Percentiles rank a stretch among this genome's conserved stretches.
These are phyloP conservation scores for Lasiosphaeria miniovina DNA, from an alignment of 495 filamentous ascomycete species.

Conservation along the genomic window DNA sequence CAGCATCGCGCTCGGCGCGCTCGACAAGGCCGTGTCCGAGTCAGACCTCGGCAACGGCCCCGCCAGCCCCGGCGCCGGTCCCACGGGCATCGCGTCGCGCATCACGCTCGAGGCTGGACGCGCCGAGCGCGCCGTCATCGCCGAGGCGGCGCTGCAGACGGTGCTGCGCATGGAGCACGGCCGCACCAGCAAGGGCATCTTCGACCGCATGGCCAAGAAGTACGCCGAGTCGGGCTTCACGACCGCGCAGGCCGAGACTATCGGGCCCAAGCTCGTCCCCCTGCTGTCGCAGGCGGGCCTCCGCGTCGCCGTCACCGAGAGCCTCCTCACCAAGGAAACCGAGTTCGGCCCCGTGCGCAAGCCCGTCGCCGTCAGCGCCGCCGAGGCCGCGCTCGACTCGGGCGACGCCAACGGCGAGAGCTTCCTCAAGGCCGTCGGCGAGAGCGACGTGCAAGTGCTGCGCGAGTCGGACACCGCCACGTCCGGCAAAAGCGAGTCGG, in stretches of 20 bases:
- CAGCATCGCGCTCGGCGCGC: constrained; percentile 21
- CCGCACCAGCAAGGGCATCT: constrained; percentile 7
- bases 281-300: constrained; percentile 18
- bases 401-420: background rate
- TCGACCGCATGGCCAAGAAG: constrained; percentile 9
- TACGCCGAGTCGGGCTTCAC: constrained; percentile 2
- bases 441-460: background rate
- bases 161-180: constrained; percentile 18
- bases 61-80: background rate
- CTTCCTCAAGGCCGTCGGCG: background rate
- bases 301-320: constrained; percentile 10
- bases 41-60: background rate
- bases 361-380: no score
- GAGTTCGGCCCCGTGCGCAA: background rate
- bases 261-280: constrained; percentile 15
- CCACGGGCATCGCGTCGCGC: background rate
- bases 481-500: no score
- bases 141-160: constrained; percentile 25
- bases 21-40: constrained; percentile 9
- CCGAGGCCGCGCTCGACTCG: no score
- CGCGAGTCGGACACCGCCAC: background rate
- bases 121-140: constrained; percentile 21
- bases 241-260: constrained; percentile 8
- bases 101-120: constrained; percentile 4
- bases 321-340: background rate